These are phyloP conservation scores for Aspergillus jensenii DNA, from an alignment of 2,329 filamentous ascomycete genomes.

Conservation along the genomic window DNA sequence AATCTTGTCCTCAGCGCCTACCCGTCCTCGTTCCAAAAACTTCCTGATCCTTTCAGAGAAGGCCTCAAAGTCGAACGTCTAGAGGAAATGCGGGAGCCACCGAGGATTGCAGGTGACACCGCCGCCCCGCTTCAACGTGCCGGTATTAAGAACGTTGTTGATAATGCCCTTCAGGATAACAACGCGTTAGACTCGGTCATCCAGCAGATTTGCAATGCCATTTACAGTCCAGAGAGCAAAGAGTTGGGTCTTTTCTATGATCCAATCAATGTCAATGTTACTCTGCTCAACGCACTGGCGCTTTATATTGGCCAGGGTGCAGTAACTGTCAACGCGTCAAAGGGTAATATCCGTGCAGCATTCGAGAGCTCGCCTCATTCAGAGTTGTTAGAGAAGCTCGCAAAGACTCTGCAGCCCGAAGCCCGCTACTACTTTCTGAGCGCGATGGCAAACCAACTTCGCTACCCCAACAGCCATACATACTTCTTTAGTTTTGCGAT, in stretches of 20 bases:
- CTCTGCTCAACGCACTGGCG: constrained; percentile 78
- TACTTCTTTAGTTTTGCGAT: constrained; percentile 88
- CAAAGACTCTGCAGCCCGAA: constrained; percentile 72
- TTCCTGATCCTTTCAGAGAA: constrained; percentile 70
- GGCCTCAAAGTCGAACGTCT: constrained; percentile 75
- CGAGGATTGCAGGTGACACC: constrained; percentile 65
- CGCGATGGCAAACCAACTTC: constrained; percentile 86
- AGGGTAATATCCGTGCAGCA: constrained; percentile 55
- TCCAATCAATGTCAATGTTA: constrained; percentile 66
- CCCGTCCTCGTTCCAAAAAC: constrained; percentile 67
- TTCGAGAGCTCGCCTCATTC: constrained; percentile 71
- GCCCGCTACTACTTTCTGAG: constrained; percentile 80
- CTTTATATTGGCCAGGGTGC: constrained; percentile 76
- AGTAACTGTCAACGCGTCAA: constrained; percentile 58
- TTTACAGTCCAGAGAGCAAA: constrained; percentile 60
- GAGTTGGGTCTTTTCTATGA: constrained; percentile 67
- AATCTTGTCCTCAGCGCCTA: constrained; percentile 85
- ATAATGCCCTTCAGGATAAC: constrained; percentile 54
- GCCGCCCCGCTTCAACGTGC: constrained; percentile 47
- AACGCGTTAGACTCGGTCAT: constrained; percentile 67
- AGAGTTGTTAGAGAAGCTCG: constrained; percentile 71
- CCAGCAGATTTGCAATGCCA: constrained; percentile 72
- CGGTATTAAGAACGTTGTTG: constrained; percentile 55
- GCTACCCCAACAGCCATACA: constrained; percentile 85
- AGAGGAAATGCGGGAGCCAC: constrained; percentile 70